These are phyloP conservation scores for Sherardia arvensis DNA, from an alignment of 257 asterid genomes.

Conservation along the genomic window DNA sequence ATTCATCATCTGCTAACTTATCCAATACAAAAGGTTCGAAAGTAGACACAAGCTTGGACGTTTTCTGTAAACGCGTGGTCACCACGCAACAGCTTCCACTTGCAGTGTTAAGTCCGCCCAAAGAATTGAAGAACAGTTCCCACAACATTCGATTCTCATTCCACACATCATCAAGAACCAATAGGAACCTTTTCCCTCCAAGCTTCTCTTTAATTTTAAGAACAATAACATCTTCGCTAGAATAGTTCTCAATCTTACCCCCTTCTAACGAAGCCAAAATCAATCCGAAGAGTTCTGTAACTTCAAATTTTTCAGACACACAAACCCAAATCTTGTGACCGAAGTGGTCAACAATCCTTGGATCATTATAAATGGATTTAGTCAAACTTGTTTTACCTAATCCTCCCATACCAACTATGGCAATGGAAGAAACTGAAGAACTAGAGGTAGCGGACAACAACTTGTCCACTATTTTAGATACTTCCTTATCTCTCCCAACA, in stretches of 20 bases:
- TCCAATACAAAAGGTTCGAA: too few species aligned
- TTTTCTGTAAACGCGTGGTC: too few species aligned
- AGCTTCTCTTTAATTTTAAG: not conserved
- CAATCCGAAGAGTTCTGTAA: not conserved
- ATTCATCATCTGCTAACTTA: too few species aligned
- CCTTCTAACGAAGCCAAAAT: not conserved
- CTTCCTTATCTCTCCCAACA: too few species aligned
- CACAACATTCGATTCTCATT: not conserved
- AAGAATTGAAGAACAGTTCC: too few species aligned
- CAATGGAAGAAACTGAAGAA: not conserved
- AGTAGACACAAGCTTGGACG: too few species aligned
- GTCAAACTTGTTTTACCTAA: constrained; percentile 1
- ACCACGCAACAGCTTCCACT: too few species aligned
- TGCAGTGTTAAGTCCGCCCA: too few species aligned
- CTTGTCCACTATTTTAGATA: too few species aligned
- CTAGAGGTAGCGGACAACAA: too few species aligned
- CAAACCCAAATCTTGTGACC: not conserved
- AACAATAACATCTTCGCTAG: not conserved
- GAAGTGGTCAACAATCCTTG: not conserved
- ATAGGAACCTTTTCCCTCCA: not conserved
- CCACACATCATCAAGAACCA: not conserved
- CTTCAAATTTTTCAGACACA: not conserved
- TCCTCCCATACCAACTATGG: not conserved
- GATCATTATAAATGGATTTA: not conserved
- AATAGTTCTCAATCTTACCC: not conserved